Base-by-base conservation (phyloP, 2,329 filamentous ascomycete species). In the Exserohilum rostratum region DNA sequence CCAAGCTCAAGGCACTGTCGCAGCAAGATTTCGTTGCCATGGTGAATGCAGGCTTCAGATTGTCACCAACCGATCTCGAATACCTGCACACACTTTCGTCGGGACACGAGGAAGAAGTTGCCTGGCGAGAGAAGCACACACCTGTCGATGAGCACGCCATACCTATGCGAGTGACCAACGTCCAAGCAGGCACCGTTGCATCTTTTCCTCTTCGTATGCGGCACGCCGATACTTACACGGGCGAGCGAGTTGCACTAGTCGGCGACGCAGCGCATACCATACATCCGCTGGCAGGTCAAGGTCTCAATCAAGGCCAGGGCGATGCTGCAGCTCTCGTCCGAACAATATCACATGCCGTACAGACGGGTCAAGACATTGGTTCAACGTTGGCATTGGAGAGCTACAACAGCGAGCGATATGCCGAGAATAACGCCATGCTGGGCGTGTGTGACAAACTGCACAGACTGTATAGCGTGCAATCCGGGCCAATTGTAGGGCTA, bases 261-360 rank as follows among this genome's bases (percentile, higher is more conserved):
- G 95, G 95, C 57, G 95, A 99, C 63, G 95, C 95, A 1, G 95
- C 95, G 6, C 95, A 99, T 74, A 96, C 93, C 1, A 87, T 96
- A 61, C 95, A 99, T 74, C 95, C 95, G 0, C 87, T 99, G 3
- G 95, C 91, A 1, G 95, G 95, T 0, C 95, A 98, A 76, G 95
- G 95, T 1, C 82, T 99, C 12, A 99, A 99, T 71, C 90, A 96
- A 67, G 95, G 95, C 1, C 88, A 98, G 60, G 92, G 87, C 15
- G 95, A 99, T 71, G 90, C 95, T 0, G 87, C 91, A 66, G 89
- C 89, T 48, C 84, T 99, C 0, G 86, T 87, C 6, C 83, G 82
- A 58, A 87, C 87, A 0, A 89, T 99, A 46, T 86, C 87, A 56
- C 88, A 88, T 62, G 90, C 91, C 3, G 87, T 96, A 15, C 79